Conservation (phyloP, 768 basidiomycete species). For the Boletus tylopilopsis region DNA sequence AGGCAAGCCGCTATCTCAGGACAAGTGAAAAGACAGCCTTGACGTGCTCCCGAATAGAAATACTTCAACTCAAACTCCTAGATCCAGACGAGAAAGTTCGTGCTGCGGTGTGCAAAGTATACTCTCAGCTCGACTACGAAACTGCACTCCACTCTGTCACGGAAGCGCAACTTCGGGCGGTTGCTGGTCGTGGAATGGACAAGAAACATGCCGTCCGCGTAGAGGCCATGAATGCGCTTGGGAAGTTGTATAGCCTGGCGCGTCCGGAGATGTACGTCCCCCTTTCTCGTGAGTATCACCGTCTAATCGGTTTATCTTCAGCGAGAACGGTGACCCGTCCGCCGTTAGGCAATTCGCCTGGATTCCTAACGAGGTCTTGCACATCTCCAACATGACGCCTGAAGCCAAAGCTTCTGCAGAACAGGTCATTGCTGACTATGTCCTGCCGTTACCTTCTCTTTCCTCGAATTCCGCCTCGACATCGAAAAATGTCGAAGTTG, state of each 20-base stretch:
- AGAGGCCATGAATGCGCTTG: slow-evolving; percentile 76
- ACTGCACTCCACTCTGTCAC: slow-evolving; percentile 80
- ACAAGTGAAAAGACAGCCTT: not conserved
- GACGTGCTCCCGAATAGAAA: slow-evolving; percentile 37
- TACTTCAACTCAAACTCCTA: slow-evolving; percentile 58
- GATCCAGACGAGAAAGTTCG: slow-evolving; percentile 94
- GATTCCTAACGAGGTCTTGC: slow-evolving; percentile 80
- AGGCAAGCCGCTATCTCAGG: slow-evolving; percentile 43
- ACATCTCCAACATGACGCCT: slow-evolving; percentile 43
- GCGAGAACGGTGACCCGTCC: slow-evolving; percentile 72
- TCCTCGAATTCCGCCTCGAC: slow-evolving; percentile 37
- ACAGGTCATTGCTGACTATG: slow-evolving; percentile 62
- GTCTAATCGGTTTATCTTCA: slow-evolving; percentile 28
- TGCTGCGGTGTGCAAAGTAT: slow-evolving; percentile 76
- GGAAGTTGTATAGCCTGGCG: slow-evolving; percentile 74
- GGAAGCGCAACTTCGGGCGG: slow-evolving; percentile 50
- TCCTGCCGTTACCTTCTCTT: slow-evolving; percentile 72
- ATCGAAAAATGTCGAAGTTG: slow-evolving; percentile 50
- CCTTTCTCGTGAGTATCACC: not conserved
- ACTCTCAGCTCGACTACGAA: slow-evolving; percentile 87
- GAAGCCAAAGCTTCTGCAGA: slow-evolving; percentile 70
- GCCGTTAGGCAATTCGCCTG: slow-evolving; percentile 84
- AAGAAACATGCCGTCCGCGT: slow-evolving; percentile 72
- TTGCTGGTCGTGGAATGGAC: slow-evolving; percentile 76
- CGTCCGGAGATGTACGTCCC: slow-evolving; percentile 82